Evolutionary conservation across 495 filamentous ascomycete species (phyloP), one percentile per base, ranked within the genome.

Genomic region (Copromyces sp.): DNA sequence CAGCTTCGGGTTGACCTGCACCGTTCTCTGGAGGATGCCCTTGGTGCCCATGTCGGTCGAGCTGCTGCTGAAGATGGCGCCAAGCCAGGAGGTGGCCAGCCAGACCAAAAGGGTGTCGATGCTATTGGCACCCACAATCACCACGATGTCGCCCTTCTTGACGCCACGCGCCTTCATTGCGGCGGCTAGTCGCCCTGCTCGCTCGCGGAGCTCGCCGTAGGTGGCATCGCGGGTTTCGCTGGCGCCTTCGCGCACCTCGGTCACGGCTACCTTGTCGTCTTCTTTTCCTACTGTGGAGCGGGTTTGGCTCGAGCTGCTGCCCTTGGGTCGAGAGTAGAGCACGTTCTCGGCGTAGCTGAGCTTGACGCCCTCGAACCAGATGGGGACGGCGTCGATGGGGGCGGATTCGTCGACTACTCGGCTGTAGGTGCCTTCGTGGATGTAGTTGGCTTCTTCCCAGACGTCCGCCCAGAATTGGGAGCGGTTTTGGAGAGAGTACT

Each of bases 1-100:
- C 75, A 86, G 81, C 78, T 86, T 85, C 40, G 91, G 93, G 77
- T 89, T 84, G 45, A 94, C 87, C 82, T 94, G 92, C 65, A 89
- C 79, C 70, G 92, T 80, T 35, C 93, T 84, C 80, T 94, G 91
- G 74, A 95, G 77, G 11, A 95, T 88, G 0, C 92, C 93, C 75
- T 90, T 89, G 41, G 89, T 87, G 0, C 92, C 92, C 86, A 93
- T 94, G 82, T 95, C 93, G 1, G 92, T 94, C 37, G 89, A 91
- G 65, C 86, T 88, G 68, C 87, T 90, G 42, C 87, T 90, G 76
- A 93, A 93, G 20, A 95, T 79, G 16, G 85, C 92, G 0, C 93
- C 93, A 16, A 94, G 74, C 77, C 89, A 87, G 9, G 84, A 84
- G 0, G 88, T 84, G 2, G 90, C 92, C 69, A 92, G 79, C 74